Conservation (phyloP, 768 basidiomycete species). For the Chiua virens region DNA sequence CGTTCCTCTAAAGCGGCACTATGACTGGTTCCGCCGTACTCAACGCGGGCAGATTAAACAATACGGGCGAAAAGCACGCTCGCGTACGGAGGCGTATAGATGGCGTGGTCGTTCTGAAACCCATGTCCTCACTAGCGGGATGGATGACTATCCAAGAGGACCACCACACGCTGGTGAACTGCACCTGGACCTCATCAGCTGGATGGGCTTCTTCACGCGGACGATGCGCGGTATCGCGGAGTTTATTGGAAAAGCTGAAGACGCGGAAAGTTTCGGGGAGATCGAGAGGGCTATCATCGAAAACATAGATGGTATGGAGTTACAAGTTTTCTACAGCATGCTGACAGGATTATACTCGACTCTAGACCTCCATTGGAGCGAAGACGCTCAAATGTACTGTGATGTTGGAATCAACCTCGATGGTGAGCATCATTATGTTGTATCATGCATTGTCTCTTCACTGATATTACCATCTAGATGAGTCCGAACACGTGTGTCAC, state of each 20-base stretch:
- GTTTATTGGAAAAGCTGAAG: conserved; percentile 85
- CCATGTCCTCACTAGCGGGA: conserved; percentile 90
- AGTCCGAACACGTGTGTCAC: conserved; percentile 89
- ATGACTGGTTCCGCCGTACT: conserved; percentile 94
- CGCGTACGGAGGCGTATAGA: conserved; percentile 87
- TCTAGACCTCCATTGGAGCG: conserved; percentile 90
- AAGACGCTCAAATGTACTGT: conserved; percentile 89
- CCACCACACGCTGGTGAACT: conserved; percentile 89
- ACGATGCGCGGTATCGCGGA: conserved; percentile 92
- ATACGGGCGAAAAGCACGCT: conserved; percentile 80
- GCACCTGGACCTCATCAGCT: conserved; percentile 89
- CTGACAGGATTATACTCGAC: not conserved
- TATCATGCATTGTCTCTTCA: not conserved
- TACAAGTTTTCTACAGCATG: not conserved
- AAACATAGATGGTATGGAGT: conserved; percentile 75
- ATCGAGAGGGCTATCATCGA: conserved; percentile 79
- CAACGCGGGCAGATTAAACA: conserved; percentile 94
- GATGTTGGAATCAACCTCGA: conserved; percentile 84
- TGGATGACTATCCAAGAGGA: conserved; percentile 96
- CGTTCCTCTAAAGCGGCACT: conserved; percentile 81
- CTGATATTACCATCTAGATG: conserved; percentile 52
- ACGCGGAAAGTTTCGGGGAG: conserved; percentile 69
- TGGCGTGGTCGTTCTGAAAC: conserved; percentile 88
- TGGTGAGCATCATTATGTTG: conserved; percentile 44
- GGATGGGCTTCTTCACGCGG: conserved; percentile 94